Evolutionary conservation across 805 yeast species (phyloP).

Genomic region (Cyberlindnera misumaiensis): DNA sequence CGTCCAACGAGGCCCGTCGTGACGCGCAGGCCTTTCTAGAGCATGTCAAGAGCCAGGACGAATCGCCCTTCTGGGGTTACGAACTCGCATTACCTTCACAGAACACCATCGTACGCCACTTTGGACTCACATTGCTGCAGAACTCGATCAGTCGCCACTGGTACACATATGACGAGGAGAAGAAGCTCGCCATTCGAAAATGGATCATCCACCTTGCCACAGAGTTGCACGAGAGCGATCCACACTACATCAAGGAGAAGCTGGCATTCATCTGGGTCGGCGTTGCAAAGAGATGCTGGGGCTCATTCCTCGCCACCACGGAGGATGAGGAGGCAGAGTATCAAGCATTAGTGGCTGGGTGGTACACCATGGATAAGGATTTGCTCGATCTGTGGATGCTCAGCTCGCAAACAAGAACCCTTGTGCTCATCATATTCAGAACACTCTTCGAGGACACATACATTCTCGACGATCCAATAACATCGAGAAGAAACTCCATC

Average conservation of each 20-base stretch:
- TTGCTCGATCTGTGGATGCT: slow-evolving; percentile 69
- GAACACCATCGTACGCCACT: slow-evolving; percentile 77
- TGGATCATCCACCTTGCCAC: slow-evolving; percentile 81
- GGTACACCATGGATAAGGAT: slow-evolving; percentile 84
- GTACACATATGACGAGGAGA: slow-evolving; percentile 49
- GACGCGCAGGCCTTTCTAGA: slow-evolving; percentile 67
- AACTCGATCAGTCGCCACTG: slow-evolving; percentile 55
- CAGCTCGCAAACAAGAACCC: slow-evolving; percentile 59
- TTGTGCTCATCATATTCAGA: slow-evolving; percentile 70
- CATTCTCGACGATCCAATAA: slow-evolving; percentile 85
- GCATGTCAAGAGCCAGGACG: slow-evolving; percentile 64
- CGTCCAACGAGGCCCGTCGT: slow-evolving; percentile 50
- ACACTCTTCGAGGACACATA: slow-evolving; percentile 91
- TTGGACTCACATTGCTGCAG: slow-evolving; percentile 76
- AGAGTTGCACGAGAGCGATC: slow-evolving; percentile 57
- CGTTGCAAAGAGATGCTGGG: slow-evolving; percentile 89
- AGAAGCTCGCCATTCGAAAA: slow-evolving; percentile 60
- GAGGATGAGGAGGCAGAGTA: slow-evolving; percentile 31
- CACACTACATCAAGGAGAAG: slow-evolving; percentile 86
- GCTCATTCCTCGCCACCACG: slow-evolving; percentile 45
- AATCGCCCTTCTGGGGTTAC: slow-evolving; percentile 90
- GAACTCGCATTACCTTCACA: slow-evolving; percentile 63
- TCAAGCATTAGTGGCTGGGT: slow-evolving; percentile 55
- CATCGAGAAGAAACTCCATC: slow-evolving; percentile 69
- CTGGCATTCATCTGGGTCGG: slow-evolving; percentile 87